These are phyloP conservation scores for Limtongozyma cylindracea DNA, from an alignment of 805 yeast genomes.

Conservation along the genomic window DNA sequence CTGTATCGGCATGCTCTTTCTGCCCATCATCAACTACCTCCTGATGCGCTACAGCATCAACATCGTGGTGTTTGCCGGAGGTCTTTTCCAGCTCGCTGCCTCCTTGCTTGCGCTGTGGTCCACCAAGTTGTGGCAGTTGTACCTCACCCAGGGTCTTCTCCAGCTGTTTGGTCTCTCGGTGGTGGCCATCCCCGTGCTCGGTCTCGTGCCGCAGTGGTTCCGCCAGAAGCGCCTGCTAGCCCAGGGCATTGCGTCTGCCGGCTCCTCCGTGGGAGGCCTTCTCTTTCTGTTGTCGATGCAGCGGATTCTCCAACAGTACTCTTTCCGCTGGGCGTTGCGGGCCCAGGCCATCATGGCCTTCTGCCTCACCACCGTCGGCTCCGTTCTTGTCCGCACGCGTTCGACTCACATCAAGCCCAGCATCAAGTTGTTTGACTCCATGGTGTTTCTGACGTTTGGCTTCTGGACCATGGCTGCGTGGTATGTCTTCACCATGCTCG, in stretches of 20 bases:
- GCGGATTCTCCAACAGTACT: conserved; percentile 5
- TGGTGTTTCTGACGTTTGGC: conserved; percentile 4
- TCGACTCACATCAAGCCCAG: conserved; percentile 3
- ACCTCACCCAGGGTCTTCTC: conserved; percentile 40
- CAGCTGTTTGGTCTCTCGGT: conserved; percentile 22
- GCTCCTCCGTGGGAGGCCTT: conserved; percentile 27
- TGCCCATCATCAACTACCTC: conserved; percentile 28
- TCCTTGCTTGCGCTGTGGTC: conserved; percentile 35
- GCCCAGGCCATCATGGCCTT: conserved; percentile 9
- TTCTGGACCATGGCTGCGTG: conserved; percentile 15
- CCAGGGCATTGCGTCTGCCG: conserved; percentile 19
- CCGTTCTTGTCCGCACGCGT: conserved; percentile 2
- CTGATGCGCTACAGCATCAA: conserved; percentile 22
- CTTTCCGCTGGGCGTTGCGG: conserved; percentile 23
- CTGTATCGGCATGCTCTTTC: conserved; percentile 25
- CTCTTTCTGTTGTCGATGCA: conserved; percentile 17
- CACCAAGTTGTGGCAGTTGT: conserved; percentile 35
- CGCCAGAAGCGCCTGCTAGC: conserved; percentile 31
- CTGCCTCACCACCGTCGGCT: conserved; percentile 2
- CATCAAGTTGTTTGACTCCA: conserved; percentile 4
- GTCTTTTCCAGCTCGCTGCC: conserved; percentile 22
- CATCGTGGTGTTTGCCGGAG: conserved; percentile 21
- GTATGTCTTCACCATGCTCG: conserved; percentile 23
- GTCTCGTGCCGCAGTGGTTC: conserved; percentile 49
- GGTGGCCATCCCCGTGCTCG: conserved; percentile 29